phyloP scores from a whole-genome alignment of 345 rosid genomes.

The Streptanthus diversifolius region DNA sequence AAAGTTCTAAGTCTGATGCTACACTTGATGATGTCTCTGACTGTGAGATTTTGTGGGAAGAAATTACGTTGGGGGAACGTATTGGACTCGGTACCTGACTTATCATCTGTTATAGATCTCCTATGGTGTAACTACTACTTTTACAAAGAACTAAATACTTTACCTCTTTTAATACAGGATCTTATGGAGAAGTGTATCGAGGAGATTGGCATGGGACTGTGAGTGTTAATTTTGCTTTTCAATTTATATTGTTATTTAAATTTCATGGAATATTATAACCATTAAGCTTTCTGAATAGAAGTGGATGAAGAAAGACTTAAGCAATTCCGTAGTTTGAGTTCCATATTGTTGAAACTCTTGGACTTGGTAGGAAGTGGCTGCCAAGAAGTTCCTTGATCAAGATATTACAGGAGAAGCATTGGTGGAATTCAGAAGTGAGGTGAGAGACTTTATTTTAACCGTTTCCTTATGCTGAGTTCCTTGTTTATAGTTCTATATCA shows the following conservation, averaged over 20 bases:
- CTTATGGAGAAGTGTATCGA: conserved; percentile 97
- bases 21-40: conserved; percentile 72
- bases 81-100: conserved; percentile 84
- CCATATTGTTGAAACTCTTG: conserved; percentile 30
- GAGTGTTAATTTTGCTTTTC: conserved; percentile 40
- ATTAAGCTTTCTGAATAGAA: conserved; percentile 1
- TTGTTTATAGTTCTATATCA: conserved; percentile 2
- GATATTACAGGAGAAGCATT: conserved; percentile 73
- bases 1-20: conserved; percentile 58
- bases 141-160: conserved; percentile 5
- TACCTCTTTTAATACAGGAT: conserved; percentile 57
- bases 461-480: not conserved
- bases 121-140: conserved; percentile 21
- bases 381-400: conserved; percentile 90
- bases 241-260: not conserved
- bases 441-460: conserved; percentile 25
- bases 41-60: conserved; percentile 89
- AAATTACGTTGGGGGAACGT: conserved; percentile 85
- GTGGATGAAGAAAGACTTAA: conserved; percentile 8
- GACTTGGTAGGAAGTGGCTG: conserved; percentile 82
- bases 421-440: conserved; percentile 93
- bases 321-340: conserved; percentile 17
- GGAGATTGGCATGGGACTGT: conserved; percentile 99
- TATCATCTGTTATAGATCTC: conserved; percentile 19
- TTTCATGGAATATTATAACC: not conserved